A percentile compares a stretch with the other conserved stretches of the same genome.
These are phyloP conservation scores for Fusarium musae DNA, from an alignment of 2,329 filamentous ascomycete species.

Conservation along the genomic window DNA sequence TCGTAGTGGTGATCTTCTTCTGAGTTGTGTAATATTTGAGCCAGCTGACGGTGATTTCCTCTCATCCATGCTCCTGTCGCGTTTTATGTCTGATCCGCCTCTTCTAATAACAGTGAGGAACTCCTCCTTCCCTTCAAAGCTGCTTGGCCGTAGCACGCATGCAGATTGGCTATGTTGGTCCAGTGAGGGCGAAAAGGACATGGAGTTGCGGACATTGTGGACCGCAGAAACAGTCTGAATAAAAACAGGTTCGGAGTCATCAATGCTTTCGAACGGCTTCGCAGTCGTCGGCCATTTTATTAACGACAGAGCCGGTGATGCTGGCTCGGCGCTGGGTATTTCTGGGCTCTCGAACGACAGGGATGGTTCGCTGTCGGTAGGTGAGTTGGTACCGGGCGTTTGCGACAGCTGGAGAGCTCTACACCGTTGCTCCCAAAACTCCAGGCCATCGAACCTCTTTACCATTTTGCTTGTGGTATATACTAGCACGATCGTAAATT, in stretches of 20 bases:
- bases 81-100: neutral
- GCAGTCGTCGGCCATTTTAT: neutral
- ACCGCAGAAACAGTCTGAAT: neutral
- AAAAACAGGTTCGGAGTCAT: neutral
- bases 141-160: neutral
- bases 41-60: neutral
- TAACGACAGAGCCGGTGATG: neutral
- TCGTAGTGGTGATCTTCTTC: neutral
- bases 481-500: neutral
- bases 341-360: neutral
- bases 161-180: conserved; percentile 19
- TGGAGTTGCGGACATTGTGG: conserved; percentile 12
- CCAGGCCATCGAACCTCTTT: conserved; percentile 15
- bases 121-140: conserved; percentile 6
- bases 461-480: neutral
- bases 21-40: neutral
- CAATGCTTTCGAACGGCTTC: neutral
- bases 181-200: conserved; percentile 4
- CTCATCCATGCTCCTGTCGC: neutral
- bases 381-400: neutral
- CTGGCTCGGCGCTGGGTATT: neutral
- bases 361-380: conserved; percentile 3
- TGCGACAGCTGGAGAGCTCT: neutral
- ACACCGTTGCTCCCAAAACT: conserved; percentile 23
- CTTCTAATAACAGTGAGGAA: conserved; percentile 5